Base-by-base conservation (phyloP, 106 monocot genomes). In the Dendrobium officinale region DNA sequence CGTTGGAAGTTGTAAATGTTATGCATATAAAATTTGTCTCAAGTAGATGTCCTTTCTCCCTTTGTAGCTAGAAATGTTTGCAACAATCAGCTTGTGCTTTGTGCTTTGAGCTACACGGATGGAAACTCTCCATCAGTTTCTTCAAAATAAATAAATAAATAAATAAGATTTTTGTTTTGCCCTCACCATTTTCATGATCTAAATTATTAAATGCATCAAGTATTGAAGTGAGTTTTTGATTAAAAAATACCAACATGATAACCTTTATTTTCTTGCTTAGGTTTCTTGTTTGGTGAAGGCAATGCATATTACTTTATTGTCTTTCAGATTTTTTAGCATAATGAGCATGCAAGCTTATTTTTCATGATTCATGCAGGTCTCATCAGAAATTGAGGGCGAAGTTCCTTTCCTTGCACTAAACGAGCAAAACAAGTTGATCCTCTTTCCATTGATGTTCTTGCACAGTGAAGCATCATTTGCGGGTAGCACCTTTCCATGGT, bases 371-470 rank as follows among this genome's bases (percentile, higher is more conserved):
- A 68, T 86, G 72, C 88, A 95, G 95, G 82, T 80, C 31, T 72
- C 27, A 54, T 58, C 55, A 56, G 88, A 80, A 17, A 80, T 9
- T 45, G 81, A 80, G 54, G 77, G 56, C 70, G 84, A 85, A 79
- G 56, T 81, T 45, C 95, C 95, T 22, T 95, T 95, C 80, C 82
- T 95, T 68, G 88, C 85, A 41, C 61, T 95, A 59, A 87, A 75
- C 59, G 88, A 91, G 79, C 87, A 87, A 72, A 90, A 86, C 51
- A 91, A 86, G 44, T 29, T 95, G 79, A 81, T 79, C n/a, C 83
- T 90, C 72, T 92, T 95, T 58, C 95, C 92, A 15, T 84, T 92
- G 77, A 43, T 90, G 82, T 48, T 80, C 29, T 80, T 91, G 54
- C 90, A 90, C 43, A 78, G 82, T 72, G 90, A 90, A 85, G 90